Evolutionary conservation across 176 grass and related monocot species (phyloP).

Genomic region (Hsuehochloa calcarea): DNA sequence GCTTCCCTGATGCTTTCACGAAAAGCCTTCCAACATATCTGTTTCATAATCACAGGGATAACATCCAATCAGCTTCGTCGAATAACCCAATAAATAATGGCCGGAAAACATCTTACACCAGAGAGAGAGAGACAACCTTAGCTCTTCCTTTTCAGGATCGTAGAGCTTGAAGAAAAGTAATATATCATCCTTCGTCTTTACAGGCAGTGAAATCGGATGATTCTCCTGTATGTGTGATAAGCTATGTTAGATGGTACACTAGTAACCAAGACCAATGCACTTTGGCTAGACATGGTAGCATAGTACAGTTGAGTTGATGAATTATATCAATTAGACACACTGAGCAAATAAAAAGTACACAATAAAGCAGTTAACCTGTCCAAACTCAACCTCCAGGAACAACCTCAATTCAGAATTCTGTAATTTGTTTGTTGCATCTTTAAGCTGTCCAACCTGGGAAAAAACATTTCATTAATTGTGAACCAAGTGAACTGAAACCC

Average conservation of each 20-base stretch:
- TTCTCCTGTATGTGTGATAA: slow-evolving; percentile 44
- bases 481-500: slow-evolving; percentile 9
- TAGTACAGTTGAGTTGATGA: background rate
- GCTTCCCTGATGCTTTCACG: slow-evolving; percentile 66
- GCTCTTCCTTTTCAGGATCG: slow-evolving; percentile 84
- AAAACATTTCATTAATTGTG: background rate
- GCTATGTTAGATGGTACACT: slow-evolving; percentile 16
- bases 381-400: slow-evolving; percentile 68
- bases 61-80: slow-evolving; percentile 21
- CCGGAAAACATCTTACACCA: background rate
- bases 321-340: background rate
- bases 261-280: slow-evolving; percentile 24
- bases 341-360: background rate
- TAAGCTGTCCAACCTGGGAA: slow-evolving; percentile 70
- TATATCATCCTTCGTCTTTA: slow-evolving; percentile 77
- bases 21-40: slow-evolving; percentile 75
- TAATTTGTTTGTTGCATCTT: slow-evolving; percentile 53
- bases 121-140: slow-evolving; percentile 58
- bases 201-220: slow-evolving; percentile 38
- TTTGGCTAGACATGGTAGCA: background rate
- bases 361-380: slow-evolving; percentile 50
- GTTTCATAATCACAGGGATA: slow-evolving; percentile 34
- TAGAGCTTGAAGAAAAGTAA: slow-evolving; percentile 94
- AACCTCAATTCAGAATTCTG: slow-evolving; percentile 77
- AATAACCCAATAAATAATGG: background rate